Percentiles rank a stretch among this genome's conserved stretches.
Conservation (phyloP, 2,329 filamentous ascomycete species). For the Xylaria sp. region DNA sequence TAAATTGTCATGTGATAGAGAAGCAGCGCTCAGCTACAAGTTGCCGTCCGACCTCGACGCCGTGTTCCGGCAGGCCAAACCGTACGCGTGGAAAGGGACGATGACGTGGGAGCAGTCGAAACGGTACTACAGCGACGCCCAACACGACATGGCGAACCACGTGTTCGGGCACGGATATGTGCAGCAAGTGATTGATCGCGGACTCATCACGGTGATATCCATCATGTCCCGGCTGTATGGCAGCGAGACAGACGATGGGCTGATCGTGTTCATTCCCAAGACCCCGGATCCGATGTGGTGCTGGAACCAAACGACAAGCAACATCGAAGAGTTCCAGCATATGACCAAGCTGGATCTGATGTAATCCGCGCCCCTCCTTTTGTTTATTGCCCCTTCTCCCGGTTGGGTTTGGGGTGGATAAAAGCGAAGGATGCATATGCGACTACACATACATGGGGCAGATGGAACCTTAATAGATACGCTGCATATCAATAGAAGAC, state of each 20-base stretch:
- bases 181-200: slow-evolving; percentile 17
- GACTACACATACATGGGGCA: too few species aligned
- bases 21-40: slow-evolving; percentile 18
- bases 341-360: slow-evolving; percentile 27
- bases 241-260: neutral
- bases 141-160: neutral
- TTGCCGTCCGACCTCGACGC: slow-evolving; percentile 20
- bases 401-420: too few species aligned
- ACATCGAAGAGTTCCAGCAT: slow-evolving; percentile 22
- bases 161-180: slow-evolving; percentile 9
- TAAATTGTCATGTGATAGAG: slow-evolving; percentile 9
- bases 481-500: too few species aligned
- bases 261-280: slow-evolving; percentile 21
- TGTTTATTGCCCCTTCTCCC: neutral
- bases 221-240: slow-evolving; percentile 11
- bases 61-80: slow-evolving; percentile 22
- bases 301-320: slow-evolving; percentile 22
- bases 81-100: slow-evolving; percentile 17
- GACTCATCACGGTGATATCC: slow-evolving; percentile 24
- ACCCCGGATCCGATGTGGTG: slow-evolving; percentile 29
- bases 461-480: too few species aligned
- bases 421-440: too few species aligned
- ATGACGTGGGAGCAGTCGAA: slow-evolving; percentile 18
- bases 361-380: neutral
- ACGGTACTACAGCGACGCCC: neutral